phyloP scores from a whole-genome alignment of 2,329 filamentous ascomycete genomes.

The Byssoonygena ceratinophila region DNA sequence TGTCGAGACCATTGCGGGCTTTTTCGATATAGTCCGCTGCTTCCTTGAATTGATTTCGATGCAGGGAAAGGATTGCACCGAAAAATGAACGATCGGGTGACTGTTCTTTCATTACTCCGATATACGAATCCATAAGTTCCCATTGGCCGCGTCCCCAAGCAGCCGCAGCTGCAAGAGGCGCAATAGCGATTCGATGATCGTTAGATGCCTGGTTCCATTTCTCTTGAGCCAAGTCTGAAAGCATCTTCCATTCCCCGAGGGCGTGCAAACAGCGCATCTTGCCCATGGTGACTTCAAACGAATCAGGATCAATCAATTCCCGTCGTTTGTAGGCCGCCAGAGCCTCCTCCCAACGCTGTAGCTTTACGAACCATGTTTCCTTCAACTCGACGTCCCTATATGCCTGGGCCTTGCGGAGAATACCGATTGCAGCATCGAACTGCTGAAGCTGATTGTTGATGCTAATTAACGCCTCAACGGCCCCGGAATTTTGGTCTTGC shows the following conservation, averaged over 20 bases:
- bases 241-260: constrained; percentile 89
- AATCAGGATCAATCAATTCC: constrained; percentile 61
- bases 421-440: constrained; percentile 95
- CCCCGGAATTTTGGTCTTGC: constrained; percentile 89
- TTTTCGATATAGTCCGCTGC: constrained; percentile 82
- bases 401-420: constrained; percentile 85
- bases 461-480: constrained; percentile 92
- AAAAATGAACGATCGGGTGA: constrained; percentile 97
- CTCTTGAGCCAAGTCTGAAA: constrained; percentile 78
- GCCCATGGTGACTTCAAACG: constrained; percentile 95
- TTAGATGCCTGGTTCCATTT: constrained; percentile 85
- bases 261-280: constrained; percentile 99
- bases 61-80: constrained; percentile 85
- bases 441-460: constrained; percentile 99
- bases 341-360: constrained; percentile 97
- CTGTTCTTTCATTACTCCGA: constrained; percentile 85
- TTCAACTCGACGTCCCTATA: constrained; percentile 94
- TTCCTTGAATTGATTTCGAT: constrained; percentile 90
- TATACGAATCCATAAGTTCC: constrained; percentile 96
- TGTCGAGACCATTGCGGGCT: constrained; percentile 85
- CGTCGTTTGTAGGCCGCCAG: constrained; percentile 60
- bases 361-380: constrained; percentile 98
- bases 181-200: constrained; percentile 82
- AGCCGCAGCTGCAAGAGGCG: constrained; percentile 84
- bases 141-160: constrained; percentile 96